Evolutionary conservation across 768 basidiomycete genomes (phyloP).

Genomic region (Coprinopsis sp.): DNA sequence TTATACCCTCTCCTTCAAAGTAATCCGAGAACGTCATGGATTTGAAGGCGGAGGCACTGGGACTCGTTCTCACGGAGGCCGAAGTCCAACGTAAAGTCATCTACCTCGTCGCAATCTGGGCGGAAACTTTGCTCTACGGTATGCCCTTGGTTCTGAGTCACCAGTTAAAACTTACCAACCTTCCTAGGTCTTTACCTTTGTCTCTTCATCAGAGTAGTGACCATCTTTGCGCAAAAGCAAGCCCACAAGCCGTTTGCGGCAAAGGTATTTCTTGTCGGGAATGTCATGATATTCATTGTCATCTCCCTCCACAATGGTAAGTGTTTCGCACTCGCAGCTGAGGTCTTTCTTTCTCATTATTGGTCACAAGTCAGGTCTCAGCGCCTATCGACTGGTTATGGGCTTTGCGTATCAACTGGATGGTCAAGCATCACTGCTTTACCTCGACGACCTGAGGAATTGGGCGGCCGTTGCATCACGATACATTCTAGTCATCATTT

Average conservation of each 20-base stretch:
- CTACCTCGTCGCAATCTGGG: conserved; percentile 14
- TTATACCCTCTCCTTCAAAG: no score
- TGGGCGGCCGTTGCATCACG: conserved; percentile 22
- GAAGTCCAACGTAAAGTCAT: neutral
- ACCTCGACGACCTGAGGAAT: conserved; percentile 17
- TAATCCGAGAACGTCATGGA: no score
- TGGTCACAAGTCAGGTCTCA: conserved; percentile 7
- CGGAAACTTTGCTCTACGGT: conserved; percentile 16
- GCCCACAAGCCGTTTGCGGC: conserved; percentile 9
- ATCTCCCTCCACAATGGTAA: conserved; percentile 15
- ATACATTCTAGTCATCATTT: conserved; percentile 20
- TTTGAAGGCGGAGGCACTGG: no score
- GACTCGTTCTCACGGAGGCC: no score
- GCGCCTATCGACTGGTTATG: conserved; percentile 19
- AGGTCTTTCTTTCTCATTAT: neutral
- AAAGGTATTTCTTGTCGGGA: conserved; percentile 7
- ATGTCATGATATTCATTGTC: neutral
- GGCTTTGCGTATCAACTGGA: conserved; percentile 16
- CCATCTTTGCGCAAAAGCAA: conserved; percentile 11
- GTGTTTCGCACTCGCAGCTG: neutral
- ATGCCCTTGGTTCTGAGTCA: neutral
- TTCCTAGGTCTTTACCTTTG: conserved; percentile 12
- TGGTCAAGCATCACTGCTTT: conserved; percentile 15
- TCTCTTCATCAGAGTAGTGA: conserved; percentile 14
- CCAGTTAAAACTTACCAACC: neutral